phyloP scores from a whole-genome alignment of 768 basidiomycete species.

The Suillus occidentalis region DNA sequence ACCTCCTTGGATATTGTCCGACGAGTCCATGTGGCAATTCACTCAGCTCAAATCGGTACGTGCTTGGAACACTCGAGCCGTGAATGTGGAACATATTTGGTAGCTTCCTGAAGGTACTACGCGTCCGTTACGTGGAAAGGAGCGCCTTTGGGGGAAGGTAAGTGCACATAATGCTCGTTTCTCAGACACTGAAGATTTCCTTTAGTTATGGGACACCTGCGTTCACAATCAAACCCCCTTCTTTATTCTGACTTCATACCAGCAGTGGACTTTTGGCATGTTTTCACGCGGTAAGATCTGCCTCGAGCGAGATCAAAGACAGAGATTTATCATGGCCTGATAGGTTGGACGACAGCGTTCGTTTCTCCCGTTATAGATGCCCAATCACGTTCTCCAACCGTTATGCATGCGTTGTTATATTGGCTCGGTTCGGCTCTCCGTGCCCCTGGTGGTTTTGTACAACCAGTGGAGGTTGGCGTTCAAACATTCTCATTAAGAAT shows the following conservation, averaged over 20 bases:
- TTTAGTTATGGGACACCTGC: constrained; percentile 53
- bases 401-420: constrained; percentile 52
- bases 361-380: constrained; percentile 46
- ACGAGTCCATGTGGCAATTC: constrained; percentile 55
- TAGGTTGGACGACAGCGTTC: constrained; percentile 57
- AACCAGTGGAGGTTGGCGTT: constrained; percentile 20
- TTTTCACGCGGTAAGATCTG: constrained; percentile 50
- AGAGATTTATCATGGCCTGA: neutral
- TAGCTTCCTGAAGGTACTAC: constrained; percentile 31
- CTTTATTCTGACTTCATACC: constrained; percentile 61
- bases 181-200: constrained; percentile 11
- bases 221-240: constrained; percentile 46
- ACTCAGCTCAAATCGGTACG: constrained; percentile 35
- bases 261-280: constrained; percentile 60
- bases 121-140: constrained; percentile 45
- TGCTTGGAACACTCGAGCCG: neutral
- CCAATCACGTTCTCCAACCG: constrained; percentile 44
- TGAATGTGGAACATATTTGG: constrained; percentile 7
- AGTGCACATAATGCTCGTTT: neutral
- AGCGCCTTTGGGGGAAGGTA: constrained; percentile 66
- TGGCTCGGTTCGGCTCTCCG: constrained; percentile 56
- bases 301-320: neutral
- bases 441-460: constrained; percentile 30
- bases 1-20: constrained; percentile 58
- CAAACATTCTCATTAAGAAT: neutral